Percentiles rank a stretch among this genome's conserved stretches.
Conservation (phyloP, 164 flowering plant species). For the Macadamia tetraphylla region DNA sequence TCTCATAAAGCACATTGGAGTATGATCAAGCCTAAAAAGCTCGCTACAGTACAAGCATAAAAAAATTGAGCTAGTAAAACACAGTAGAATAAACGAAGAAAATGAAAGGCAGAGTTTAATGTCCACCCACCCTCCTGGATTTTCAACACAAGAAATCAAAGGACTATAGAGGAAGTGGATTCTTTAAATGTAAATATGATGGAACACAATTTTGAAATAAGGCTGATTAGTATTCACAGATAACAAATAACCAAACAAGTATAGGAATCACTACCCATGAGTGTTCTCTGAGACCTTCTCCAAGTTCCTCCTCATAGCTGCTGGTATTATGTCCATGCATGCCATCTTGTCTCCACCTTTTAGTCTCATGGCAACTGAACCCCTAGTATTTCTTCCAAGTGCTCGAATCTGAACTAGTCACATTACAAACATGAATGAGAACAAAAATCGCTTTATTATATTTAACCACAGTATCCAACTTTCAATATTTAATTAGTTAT, state of each 20-base stretch:
- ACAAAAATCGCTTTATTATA: background rate
- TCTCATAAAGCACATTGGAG: too few species aligned
- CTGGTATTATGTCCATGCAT: constrained; percentile 83
- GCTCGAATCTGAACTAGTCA: constrained; percentile 54
- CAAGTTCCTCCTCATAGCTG: constrained; percentile 45
- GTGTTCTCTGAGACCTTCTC: constrained; percentile 29
- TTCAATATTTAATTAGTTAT: background rate
- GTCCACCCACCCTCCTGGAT: too few species aligned
- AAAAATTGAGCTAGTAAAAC: too few species aligned
- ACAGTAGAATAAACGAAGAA: too few species aligned
- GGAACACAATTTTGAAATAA: background rate
- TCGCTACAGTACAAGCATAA: too few species aligned
- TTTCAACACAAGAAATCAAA: too few species aligned
- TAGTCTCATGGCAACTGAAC: constrained; percentile 81
- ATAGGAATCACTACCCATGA: constrained; percentile 29
- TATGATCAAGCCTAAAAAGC: too few species aligned
- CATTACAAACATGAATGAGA: background rate
- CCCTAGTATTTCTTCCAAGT: constrained; percentile 81
- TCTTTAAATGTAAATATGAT: background rate
- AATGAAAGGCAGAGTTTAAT: too few species aligned
- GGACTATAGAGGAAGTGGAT: background rate
- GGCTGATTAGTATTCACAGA: background rate
- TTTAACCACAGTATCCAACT: background rate
- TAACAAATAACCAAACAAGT: background rate
- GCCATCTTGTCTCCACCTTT: constrained; percentile 84